These are phyloP conservation scores for Lepraria neglecta DNA, from an alignment of 495 filamentous ascomycete species.

Conservation along the genomic window DNA sequence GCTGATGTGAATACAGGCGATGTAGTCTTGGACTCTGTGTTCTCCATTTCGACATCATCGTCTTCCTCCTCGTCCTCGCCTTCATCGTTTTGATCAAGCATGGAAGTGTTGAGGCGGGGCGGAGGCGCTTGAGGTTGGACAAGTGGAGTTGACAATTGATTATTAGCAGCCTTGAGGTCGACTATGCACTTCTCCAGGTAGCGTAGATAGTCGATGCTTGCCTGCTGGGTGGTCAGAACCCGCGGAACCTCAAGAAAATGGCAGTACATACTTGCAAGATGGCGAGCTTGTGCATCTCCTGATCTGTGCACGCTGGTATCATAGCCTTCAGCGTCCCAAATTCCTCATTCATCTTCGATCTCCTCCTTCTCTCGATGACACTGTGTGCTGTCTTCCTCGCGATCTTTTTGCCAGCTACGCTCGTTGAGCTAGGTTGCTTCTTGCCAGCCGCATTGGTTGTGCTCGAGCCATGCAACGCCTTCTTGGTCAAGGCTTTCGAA, in stretches of 20 bases:
- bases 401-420: constrained; percentile 81
- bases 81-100: constrained; percentile 29
- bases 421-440: constrained; percentile 61
- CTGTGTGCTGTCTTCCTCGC: constrained; percentile 95
- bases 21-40: constrained; percentile 1
- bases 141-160: constrained; percentile 21
- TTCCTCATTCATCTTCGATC: constrained; percentile 99
- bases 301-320: constrained; percentile 85
- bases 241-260: neutral
- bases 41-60: constrained; percentile 22
- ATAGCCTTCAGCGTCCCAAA: constrained; percentile 89
- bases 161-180: constrained; percentile 64
- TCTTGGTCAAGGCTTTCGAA: constrained; percentile 27
- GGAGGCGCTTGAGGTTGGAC: constrained; percentile 23
- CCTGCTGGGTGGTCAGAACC: constrained; percentile 42
- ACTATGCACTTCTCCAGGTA: constrained; percentile 87
- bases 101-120: constrained; percentile 7
- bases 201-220: constrained; percentile 92
- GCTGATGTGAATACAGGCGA: constrained; percentile 23
- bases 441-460: constrained; percentile 36
- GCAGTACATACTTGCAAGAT: constrained; percentile 72
- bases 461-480: constrained; percentile 24
- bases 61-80: constrained; percentile 29
- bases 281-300: constrained; percentile 97
- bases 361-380: constrained; percentile 80